Conservation (phyloP, 2,329 filamentous ascomycete genomes). For the Plenodomus lindquistii region DNA sequence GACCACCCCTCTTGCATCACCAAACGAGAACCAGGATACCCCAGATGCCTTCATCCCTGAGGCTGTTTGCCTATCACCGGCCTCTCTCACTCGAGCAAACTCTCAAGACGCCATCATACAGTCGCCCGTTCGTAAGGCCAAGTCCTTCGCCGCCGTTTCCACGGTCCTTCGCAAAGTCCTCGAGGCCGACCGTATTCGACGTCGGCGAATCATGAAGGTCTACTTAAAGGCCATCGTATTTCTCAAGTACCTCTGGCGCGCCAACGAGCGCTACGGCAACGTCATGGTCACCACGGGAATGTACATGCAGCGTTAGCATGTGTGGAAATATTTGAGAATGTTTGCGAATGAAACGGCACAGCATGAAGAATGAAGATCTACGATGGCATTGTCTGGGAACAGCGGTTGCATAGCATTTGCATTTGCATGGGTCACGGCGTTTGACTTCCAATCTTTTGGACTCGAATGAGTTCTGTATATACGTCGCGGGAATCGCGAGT, state of each 20-base stretch:
- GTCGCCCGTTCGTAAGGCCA: slow-evolving; percentile 19
- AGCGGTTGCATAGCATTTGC: neutral
- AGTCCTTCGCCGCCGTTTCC: slow-evolving; percentile 19
- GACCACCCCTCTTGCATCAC: slow-evolving; percentile 9
- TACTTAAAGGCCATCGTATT: slow-evolving; percentile 32
- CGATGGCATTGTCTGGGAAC: neutral
- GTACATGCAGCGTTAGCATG: slow-evolving; percentile 27
- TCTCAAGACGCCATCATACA: slow-evolving; percentile 27
- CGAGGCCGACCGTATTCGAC: slow-evolving; percentile 26
- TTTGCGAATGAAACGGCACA: neutral
- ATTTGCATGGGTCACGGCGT: neutral
- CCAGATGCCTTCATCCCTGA: slow-evolving; percentile 26
- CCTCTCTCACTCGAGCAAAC: slow-evolving; percentile 20
- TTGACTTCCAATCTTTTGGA: neutral
- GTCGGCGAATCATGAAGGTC: slow-evolving; percentile 21
- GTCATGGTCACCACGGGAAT: slow-evolving; percentile 31
- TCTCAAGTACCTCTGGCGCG: slow-evolving; percentile 25
- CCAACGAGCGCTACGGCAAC: slow-evolving; percentile 30
- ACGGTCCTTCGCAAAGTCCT: slow-evolving; percentile 26
- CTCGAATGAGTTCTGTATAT: too few species aligned
- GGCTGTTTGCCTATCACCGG: slow-evolving; percentile 17
- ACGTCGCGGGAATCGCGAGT: too few species aligned
- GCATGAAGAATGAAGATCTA: too few species aligned
- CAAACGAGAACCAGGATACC: slow-evolving; percentile 19
- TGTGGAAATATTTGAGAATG: slow-evolving; percentile 1